These are phyloP conservation scores for Plenodomus lindquistii DNA, from an alignment of 2,329 filamentous ascomycete genomes.

Conservation along the genomic window DNA sequence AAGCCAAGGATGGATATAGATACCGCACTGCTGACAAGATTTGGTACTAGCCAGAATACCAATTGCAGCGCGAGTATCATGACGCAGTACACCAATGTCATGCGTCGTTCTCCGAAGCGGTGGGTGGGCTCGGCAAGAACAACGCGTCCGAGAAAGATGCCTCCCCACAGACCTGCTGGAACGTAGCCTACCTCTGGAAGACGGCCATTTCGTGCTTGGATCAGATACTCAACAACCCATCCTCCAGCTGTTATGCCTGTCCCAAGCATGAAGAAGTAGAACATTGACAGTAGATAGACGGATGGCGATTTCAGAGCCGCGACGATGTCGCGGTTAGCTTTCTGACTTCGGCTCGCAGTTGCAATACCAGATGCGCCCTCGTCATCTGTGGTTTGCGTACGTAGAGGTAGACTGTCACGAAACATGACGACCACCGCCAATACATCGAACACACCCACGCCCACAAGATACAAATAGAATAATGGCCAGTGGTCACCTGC, in stretches of 20 bases:
- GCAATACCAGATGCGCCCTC: neutral
- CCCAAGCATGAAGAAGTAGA: constrained; percentile 68
- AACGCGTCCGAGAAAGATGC: constrained; percentile 60
- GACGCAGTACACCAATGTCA: constrained; percentile 60
- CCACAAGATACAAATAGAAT: constrained; percentile 61
- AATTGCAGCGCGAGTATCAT: constrained; percentile 52
- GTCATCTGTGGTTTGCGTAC: neutral
- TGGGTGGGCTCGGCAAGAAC: constrained; percentile 63
- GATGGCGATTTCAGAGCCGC: constrained; percentile 50
- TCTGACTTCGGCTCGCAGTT: constrained; percentile 26
- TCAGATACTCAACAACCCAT: constrained; percentile 69
- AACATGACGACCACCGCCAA: constrained; percentile 55
- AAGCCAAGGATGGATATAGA: constrained; percentile 61
- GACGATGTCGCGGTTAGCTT: constrained; percentile 51
- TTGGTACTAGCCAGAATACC: constrained; percentile 31
- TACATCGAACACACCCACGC: constrained; percentile 57
- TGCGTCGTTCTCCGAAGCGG: constrained; percentile 60
- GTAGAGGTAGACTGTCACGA: constrained; percentile 49
- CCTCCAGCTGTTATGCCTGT: constrained; percentile 60
- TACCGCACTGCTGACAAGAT: constrained; percentile 51
- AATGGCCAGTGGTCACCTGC: constrained; percentile 58
- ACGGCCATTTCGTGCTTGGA: constrained; percentile 61
- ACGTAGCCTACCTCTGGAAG: constrained; percentile 65
- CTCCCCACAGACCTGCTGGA: constrained; percentile 63
- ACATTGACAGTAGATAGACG: constrained; percentile 63